Evolutionary conservation across 768 basidiomycete genomes (phyloP), one percentile per base, ranked within the genome.

Genomic region (Tricholoma sp.): DNA sequence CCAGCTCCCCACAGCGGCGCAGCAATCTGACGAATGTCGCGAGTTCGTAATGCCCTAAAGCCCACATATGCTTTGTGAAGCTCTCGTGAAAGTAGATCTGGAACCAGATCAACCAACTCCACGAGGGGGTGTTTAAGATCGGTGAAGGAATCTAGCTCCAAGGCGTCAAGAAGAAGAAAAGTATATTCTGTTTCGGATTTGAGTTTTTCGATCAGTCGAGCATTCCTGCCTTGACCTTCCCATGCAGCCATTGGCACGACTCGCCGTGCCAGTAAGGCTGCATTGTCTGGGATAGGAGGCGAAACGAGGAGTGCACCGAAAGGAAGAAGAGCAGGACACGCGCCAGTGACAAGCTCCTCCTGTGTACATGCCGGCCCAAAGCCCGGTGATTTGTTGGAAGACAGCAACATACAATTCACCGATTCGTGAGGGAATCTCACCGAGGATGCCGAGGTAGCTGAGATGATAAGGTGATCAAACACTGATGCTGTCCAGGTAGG

Each of bases 1-100:
- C 70, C 73, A 51, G 69, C 59, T n/a, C 69, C 71, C 72, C 69
- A 72, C 27, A 72, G 52, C 16, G 71, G 68, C 4, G 69, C 69
- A 4, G 64, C 57, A 49, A 70, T 60, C 2, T 59, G 61, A n/a
- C 47, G 57, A 24, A 71, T 59, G 18, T 66, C 62, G n/a, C 59
- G 56, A 35, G 58, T 35, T 12, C 47, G 49, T 14, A 71, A 55
- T 10, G 64, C 65, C 21, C 41, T 43, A 27, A 72, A 68, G 19
- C 69, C 70, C 8, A 60, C 57, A 18, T 67, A 70, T 11, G 64
- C 65, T 57, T 73, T 72, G 55, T 60, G 61, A 29, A 72, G 58
- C 29, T 73, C 72, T 29, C 67, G 66, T 29, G 64, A 45, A 22
- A 74, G 57, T 52, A 66, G 61, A 9, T 55, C 34, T 11, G 62